Percentiles rank a stretch among this genome's conserved stretches.
phyloP scores from a whole-genome alignment of 2,329 filamentous ascomycete species.

The Pseudocercospora ulei region DNA sequence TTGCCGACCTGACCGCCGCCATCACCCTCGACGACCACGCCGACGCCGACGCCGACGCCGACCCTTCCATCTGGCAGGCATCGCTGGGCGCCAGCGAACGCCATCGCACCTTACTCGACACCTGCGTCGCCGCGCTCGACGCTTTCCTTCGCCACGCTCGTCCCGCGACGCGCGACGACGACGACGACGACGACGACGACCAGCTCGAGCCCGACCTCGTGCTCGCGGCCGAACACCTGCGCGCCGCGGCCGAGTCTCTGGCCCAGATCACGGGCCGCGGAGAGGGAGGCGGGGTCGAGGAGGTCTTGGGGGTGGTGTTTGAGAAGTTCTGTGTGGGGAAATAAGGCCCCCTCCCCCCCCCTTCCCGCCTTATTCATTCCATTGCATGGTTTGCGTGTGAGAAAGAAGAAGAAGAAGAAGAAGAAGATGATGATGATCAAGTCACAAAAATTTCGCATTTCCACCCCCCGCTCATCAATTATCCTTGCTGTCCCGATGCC shows the following conservation, averaged over 20 bases:
- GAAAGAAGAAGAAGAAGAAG: no score
- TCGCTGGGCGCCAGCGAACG: slow-evolving; percentile 83
- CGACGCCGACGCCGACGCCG: slow-evolving; percentile 32
- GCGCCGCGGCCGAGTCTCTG: slow-evolving; percentile 68
- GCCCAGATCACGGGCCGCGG: slow-evolving; percentile 80
- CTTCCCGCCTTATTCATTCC: no score
- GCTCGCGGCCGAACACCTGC: slow-evolving; percentile 77
- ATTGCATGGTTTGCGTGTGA: no score
- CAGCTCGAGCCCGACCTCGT: slow-evolving; percentile 64
- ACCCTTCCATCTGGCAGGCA: slow-evolving; percentile 65
- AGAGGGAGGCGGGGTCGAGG: slow-evolving; percentile 80
- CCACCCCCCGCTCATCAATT: no score
- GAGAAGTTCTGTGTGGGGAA: slow-evolving; percentile 59
- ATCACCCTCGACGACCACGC: slow-evolving; percentile 31
- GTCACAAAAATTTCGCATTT: no score
- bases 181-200: slow-evolving; percentile 21
- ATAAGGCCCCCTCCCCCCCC: slow-evolving; percentile 16
- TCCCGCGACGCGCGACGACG: slow-evolving; percentile 6
- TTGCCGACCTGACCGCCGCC: slow-evolving; percentile 57
- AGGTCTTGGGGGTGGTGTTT: slow-evolving; percentile 92
- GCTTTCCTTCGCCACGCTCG: slow-evolving; percentile 57
- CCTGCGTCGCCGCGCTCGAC: slow-evolving; percentile 62
- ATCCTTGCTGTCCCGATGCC: no score
- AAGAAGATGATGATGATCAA: no score
- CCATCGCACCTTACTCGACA: slow-evolving; percentile 68